A percentile compares a stretch with the other conserved stretches of the same genome.
Conservation (phyloP, 345 rosid species). For the Acer yangbiense region DNA sequence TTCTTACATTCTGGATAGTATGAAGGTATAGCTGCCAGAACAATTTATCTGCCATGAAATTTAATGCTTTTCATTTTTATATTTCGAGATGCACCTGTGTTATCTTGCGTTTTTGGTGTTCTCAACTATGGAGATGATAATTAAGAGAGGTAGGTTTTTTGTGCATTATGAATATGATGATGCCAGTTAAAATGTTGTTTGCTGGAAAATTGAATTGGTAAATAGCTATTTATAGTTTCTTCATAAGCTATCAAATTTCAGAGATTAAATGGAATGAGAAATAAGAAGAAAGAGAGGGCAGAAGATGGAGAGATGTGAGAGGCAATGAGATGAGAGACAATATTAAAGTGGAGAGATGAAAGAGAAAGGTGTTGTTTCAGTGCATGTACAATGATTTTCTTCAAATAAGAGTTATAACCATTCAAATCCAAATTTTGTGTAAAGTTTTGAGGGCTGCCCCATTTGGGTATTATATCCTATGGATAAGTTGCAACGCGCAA, state of each 20-base stretch:
- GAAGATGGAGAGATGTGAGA: neutral
- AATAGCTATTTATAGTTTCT: neutral
- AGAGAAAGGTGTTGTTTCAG: neutral
- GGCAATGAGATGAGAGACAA: neutral
- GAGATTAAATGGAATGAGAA: neutral
- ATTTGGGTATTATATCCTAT: neutral
- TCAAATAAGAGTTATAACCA: neutral
- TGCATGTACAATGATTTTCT: neutral
- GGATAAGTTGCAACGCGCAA: neutral
- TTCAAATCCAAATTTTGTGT: neutral
- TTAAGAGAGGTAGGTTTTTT: neutral
- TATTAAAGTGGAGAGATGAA: neutral
- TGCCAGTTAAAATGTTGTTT: neutral
- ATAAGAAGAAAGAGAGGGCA: neutral
- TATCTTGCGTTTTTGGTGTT: neutral
- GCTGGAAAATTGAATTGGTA: neutral
- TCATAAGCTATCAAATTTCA: neutral
- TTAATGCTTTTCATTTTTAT: neutral
- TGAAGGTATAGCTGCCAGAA: neutral
- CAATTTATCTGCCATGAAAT: neutral
- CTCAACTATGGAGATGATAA: neutral
- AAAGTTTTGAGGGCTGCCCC: neutral
- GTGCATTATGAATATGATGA: neutral
- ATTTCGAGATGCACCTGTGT: neutral
- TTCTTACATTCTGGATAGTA: neutral